Percentiles rank a stretch among this genome's conserved stretches.
Conservation (phyloP, 1,284 basidiomycete species). For the Stygiomarasmius scandens region DNA sequence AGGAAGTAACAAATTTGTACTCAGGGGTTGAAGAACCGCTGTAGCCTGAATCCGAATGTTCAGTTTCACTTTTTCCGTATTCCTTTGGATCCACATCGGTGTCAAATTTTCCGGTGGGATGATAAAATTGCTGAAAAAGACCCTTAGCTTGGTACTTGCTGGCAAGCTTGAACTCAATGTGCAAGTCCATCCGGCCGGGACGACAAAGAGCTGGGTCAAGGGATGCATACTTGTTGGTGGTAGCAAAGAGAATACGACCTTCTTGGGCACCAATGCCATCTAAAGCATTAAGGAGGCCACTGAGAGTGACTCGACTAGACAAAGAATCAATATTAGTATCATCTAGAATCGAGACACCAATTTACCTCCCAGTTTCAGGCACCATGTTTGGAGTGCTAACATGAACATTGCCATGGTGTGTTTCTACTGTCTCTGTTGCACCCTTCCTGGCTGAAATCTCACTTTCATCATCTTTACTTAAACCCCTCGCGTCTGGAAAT, state of each 20-base stretch:
- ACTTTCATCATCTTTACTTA: conserved; percentile 13
- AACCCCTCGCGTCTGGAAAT: conserved; percentile 57
- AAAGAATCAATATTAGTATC: background rate
- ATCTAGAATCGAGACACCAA: background rate
- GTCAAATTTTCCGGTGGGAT: conserved; percentile 38
- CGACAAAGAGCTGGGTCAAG: conserved; percentile 75
- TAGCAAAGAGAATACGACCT: conserved; percentile 76
- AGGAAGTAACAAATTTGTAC: background rate
- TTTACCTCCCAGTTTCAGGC: background rate
- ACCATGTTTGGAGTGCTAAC: background rate
- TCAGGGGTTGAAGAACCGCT: conserved; percentile 2
- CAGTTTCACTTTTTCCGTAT: conserved; percentile 7
- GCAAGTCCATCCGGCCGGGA: conserved; percentile 82
- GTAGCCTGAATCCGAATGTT: conserved; percentile 11
- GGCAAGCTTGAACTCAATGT: conserved; percentile 72
- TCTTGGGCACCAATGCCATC: conserved; percentile 79
- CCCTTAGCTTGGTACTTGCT: conserved; percentile 66
- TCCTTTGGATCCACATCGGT: background rate
- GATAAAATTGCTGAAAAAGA: conserved; percentile 69
- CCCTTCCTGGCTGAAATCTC: conserved; percentile 1
- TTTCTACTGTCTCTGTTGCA: background rate
- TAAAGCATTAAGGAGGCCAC: conserved; percentile 73
- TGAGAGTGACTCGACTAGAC: conserved; percentile 54
- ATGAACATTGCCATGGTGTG: background rate
- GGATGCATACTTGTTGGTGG: conserved; percentile 69